A percentile compares a stretch with the other conserved stretches of the same genome.
Evolutionary conservation across 179 eudicot species (phyloP).

Genomic region (Actinidia arguta): DNA sequence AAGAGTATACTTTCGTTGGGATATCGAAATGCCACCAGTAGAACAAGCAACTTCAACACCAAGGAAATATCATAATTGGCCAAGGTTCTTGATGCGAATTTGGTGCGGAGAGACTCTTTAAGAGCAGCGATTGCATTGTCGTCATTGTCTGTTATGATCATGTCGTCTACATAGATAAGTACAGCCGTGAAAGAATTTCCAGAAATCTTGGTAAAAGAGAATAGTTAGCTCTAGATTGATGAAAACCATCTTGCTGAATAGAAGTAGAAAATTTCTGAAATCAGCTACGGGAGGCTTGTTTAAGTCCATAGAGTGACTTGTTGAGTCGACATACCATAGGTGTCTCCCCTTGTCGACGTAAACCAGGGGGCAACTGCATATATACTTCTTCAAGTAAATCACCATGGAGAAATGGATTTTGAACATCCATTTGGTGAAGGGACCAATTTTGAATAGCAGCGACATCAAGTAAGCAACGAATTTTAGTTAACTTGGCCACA

Average conservation of each 20-base stretch:
- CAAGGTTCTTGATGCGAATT: conserved; percentile 6
- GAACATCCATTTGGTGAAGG: conserved; percentile 2
- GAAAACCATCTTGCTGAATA: not conserved
- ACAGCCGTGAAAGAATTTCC: not conserved
- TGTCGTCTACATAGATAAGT: too few relatives aligned
- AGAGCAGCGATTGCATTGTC: too few relatives aligned
- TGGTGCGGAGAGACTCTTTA: not conserved
- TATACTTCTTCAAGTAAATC: conserved; percentile 17
- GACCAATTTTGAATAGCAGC: not conserved
- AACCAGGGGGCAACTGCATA: not conserved
- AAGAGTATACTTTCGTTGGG: conserved; percentile 9
- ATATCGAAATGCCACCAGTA: not conserved
- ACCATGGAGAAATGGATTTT: conserved; percentile 15
- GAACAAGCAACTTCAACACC: not conserved
- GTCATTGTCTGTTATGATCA: too few relatives aligned
- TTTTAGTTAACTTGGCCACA: not conserved
- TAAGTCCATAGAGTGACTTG: conserved; percentile 18
- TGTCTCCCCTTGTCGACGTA: not conserved
- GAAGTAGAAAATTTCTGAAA: not conserved
- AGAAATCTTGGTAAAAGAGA: not conserved
- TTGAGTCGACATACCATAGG: not conserved
- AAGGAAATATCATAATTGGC: not conserved
- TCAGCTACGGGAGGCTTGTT: conserved; percentile 15
- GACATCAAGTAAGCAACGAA: conserved; percentile 12
- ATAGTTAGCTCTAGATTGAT: not conserved